Conservation (phyloP, 352 stramenopile species). For the Phytopythium litorale region DNA sequence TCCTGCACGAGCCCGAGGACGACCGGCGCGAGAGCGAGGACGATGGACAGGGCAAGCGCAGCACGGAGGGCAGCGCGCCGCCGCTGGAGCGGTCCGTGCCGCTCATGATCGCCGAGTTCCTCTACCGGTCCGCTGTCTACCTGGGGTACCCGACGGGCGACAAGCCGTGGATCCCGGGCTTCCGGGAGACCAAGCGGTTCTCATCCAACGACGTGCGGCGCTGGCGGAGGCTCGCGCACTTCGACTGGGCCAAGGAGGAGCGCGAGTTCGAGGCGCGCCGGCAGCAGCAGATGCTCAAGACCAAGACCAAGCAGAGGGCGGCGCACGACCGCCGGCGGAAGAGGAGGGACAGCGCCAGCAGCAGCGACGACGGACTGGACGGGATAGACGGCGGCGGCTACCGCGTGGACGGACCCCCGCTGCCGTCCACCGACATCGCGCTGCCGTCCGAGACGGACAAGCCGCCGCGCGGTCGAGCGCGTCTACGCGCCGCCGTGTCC, state of each 20-base stretch:
- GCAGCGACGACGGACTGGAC: slow-evolving; percentile 8
- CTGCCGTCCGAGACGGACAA: not conserved
- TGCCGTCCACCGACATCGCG: slow-evolving; percentile 4
- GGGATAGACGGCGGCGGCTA: not conserved
- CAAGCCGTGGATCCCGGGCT: slow-evolving; percentile 56
- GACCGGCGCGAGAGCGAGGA: not conserved
- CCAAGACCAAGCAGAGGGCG: not conserved
- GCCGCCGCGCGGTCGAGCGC: not conserved
- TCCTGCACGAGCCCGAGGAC: slow-evolving; percentile 43
- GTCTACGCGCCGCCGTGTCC: slow-evolving; percentile 6
- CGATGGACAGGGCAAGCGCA: not conserved
- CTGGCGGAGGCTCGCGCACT: slow-evolving; percentile 67
- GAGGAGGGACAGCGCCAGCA: slow-evolving; percentile 3
- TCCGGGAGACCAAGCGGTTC: slow-evolving; percentile 65
- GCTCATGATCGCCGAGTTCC: slow-evolving; percentile 80
- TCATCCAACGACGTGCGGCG: slow-evolving; percentile 73
- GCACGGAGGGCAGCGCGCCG: slow-evolving; percentile 4
- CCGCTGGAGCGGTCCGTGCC: slow-evolving; percentile 57
- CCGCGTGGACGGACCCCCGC: slow-evolving; percentile 6
- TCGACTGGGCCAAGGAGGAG: slow-evolving; percentile 61
- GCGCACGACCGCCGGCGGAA: too few species aligned
- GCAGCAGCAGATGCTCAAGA: not conserved
- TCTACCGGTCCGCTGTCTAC: slow-evolving; percentile 67
- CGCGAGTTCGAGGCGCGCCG: slow-evolving; percentile 20
- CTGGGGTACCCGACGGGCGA: slow-evolving; percentile 45